Evolutionary conservation across 1,139 yeast genomes (phyloP).

Genomic region (Yamadazyma sp.): DNA sequence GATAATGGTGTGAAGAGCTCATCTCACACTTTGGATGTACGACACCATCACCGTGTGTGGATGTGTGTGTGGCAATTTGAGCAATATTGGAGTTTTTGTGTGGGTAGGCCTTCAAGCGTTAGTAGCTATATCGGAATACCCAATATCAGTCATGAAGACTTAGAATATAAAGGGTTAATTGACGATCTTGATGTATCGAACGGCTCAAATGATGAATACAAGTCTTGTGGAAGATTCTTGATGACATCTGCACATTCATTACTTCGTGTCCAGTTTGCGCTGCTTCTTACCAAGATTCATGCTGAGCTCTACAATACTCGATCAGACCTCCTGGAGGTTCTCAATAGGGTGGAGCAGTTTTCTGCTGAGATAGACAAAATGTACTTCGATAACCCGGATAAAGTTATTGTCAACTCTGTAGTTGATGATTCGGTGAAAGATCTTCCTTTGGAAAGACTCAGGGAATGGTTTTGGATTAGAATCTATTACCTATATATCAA

Average conservation of each 20-base stretch:
- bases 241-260: slow-evolving; percentile 11
- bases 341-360: slow-evolving; percentile 13
- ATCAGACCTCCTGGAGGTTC: slow-evolving; percentile 11
- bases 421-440: slow-evolving; percentile 7
- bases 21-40: slow-evolving; percentile 8
- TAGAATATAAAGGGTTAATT: slow-evolving; percentile 8
- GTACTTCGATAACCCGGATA: slow-evolving; percentile 9
- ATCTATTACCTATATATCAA: slow-evolving; percentile 14
- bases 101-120: slow-evolving; percentile 13
- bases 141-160: slow-evolving; percentile 7
- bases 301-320: slow-evolving; percentile 12
- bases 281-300: slow-evolving; percentile 10
- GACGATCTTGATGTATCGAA: neutral
- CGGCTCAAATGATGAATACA: slow-evolving; percentile 2
- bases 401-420: slow-evolving; percentile 6
- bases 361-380: slow-evolving; percentile 11
- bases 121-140: slow-evolving; percentile 10
- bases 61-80: slow-evolving; percentile 14
- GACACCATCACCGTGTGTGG: slow-evolving; percentile 14
- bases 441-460: slow-evolving; percentile 5
- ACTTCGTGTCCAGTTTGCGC: slow-evolving; percentile 11
- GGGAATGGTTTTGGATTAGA: slow-evolving; percentile 17
- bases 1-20: slow-evolving; percentile 6
- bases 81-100: slow-evolving; percentile 16
- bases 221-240: slow-evolving; percentile 5